Conservation (phyloP, 2,329 filamentous ascomycete species). For the Endocalyx cinctus region DNA sequence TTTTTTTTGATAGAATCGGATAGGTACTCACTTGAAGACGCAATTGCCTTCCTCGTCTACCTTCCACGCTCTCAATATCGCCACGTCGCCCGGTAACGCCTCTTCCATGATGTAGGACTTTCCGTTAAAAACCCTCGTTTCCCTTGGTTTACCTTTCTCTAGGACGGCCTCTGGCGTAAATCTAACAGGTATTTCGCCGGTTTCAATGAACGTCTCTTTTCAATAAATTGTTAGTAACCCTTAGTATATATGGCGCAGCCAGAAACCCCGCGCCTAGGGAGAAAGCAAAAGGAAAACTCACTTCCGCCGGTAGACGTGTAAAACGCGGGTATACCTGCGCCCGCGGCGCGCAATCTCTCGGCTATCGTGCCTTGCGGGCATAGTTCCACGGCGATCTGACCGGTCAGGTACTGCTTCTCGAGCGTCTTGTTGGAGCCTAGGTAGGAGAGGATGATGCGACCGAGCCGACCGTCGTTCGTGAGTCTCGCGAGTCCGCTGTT, state of each 20-base stretch:
- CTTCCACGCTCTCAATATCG: slow-evolving; percentile 72
- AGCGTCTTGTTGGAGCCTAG: slow-evolving; percentile 74
- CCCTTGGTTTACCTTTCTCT: slow-evolving; percentile 60
- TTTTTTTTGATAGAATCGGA: slow-evolving; percentile 19
- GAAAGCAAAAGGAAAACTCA: slow-evolving; percentile 37
- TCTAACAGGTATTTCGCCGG: slow-evolving; percentile 62
- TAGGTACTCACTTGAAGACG: slow-evolving; percentile 59
- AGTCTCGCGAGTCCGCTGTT: slow-evolving; percentile 65
- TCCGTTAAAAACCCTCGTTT: slow-evolving; percentile 69
- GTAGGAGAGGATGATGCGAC: slow-evolving; percentile 69
- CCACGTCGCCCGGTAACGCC: slow-evolving; percentile 69
- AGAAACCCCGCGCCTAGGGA: no score
- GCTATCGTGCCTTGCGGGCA: slow-evolving; percentile 73
- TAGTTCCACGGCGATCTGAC: slow-evolving; percentile 70
- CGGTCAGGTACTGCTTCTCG: slow-evolving; percentile 69
- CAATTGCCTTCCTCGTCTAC: slow-evolving; percentile 75
- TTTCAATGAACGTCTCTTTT: slow-evolving; percentile 59
- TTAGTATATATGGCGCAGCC: no score
- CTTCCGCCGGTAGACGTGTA: slow-evolving; percentile 71
- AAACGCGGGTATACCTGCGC: slow-evolving; percentile 75
- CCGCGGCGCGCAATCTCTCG: slow-evolving; percentile 67
- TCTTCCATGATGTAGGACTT: slow-evolving; percentile 74
- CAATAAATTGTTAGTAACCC: no score
- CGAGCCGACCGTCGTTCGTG: slow-evolving; percentile 64
- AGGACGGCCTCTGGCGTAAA: slow-evolving; percentile 56